Percentiles rank a stretch among this genome's conserved stretches.
Evolutionary conservation across 345 rosid species (phyloP).

Genomic region (Eutrema yunnanense): DNA sequence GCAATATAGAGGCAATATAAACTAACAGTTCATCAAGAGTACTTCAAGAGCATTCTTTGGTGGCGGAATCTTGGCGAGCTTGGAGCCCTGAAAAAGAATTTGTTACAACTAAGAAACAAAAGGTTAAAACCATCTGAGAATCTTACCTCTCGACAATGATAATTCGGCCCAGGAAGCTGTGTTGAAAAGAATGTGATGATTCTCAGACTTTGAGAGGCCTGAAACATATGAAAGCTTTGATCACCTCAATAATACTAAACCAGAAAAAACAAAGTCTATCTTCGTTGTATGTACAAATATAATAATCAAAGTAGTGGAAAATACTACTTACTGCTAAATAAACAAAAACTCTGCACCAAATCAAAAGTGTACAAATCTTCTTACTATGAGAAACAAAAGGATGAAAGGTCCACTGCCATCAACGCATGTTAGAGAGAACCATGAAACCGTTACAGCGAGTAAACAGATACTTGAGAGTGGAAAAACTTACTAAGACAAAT

Average conservation of each 20-base stretch:
- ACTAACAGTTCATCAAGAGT: conserved; percentile 59
- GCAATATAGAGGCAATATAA: neutral
- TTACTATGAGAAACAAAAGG: conserved; percentile 69
- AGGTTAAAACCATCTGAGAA: neutral
- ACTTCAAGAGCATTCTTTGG: conserved; percentile 58
- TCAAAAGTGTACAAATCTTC: conserved; percentile 64
- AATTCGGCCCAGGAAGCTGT: conserved; percentile 84
- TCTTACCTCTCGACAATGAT: conserved; percentile 78
- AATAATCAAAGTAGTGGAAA: neutral
- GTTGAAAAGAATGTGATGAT: conserved; percentile 77
- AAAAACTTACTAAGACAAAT: conserved; percentile 50
- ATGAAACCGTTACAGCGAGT: neutral
- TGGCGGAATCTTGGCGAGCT: conserved; percentile 56
- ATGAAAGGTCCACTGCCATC: conserved; percentile 74
- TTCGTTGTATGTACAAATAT: neutral
- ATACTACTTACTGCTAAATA: conserved; percentile 62
- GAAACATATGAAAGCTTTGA: neutral
- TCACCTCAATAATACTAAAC: neutral
- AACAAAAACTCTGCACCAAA: conserved; percentile 78
- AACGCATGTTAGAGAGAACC: neutral
- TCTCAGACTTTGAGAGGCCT: conserved; percentile 72
- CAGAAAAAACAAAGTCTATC: neutral
- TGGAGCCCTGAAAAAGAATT: conserved; percentile 53
- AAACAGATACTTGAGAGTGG: neutral
- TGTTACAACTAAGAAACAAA: neutral